Base-by-base conservation (phyloP, 805 yeast species). In the Lipomyces mesembrius region DNA sequence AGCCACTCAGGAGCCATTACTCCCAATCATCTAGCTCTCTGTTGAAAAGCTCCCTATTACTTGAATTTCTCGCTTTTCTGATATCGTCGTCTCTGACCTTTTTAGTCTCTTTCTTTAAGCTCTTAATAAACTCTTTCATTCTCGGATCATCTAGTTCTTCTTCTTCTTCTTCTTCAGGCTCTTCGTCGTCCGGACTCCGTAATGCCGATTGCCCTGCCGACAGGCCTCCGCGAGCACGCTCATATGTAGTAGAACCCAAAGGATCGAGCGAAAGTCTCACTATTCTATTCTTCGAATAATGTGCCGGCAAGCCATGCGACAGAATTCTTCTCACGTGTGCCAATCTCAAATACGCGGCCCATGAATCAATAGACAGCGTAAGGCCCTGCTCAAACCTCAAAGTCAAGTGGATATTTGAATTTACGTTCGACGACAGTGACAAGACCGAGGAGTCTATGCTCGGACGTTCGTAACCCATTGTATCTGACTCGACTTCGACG, bases 241-340 rank as follows among this genome's bases (percentile, higher is more conserved):
- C 66, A 43, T 68, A 65, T 5, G 65, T 60, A n/a, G 71, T 29
- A 2, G 63, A 58, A 7, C 67, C 63, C 27, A 53, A 57, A 2
- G 63, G 66, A 39, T 65, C 72, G 7, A 69, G 55, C 4, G 63
- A 61, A 7, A 39, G 43, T 9, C 74, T 59, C 49, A 72, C 61
- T 12, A 58, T 64, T 12, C 66, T 61, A 59, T 72, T 72, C 37
- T 60, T 63, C 8, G 66, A 59, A 67, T 71, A 72, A 53, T 72
- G 74, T n/a, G 60, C 63, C 4, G 72, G 73, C n/a, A 72, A 63
- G 14, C 74, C 74, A 49, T 71, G 67, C 1, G 71, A 60, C 27
- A 72, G 32, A 5, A 72, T 52, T 9, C 62, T 56, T 25, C 74
- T 64, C 51, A 72, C 52, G 14, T 62, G 71, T n/a, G 66, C 53